Base-by-base conservation (phyloP, 2,329 filamentous ascomycete species). In the Aschersonia sp. region DNA sequence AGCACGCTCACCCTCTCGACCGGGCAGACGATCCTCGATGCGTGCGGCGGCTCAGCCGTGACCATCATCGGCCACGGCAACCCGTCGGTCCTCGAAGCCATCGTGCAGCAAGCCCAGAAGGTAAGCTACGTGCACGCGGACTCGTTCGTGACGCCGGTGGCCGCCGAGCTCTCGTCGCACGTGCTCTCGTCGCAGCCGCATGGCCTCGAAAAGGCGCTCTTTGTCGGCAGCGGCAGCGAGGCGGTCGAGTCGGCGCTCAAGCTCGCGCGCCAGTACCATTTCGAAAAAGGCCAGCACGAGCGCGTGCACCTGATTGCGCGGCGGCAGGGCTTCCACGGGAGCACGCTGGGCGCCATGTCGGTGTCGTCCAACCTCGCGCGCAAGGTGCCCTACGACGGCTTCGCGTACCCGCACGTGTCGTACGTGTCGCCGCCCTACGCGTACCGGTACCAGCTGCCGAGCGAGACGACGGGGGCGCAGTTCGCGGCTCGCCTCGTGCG, bases 61-160 rank as follows among this genome's bases (percentile, higher is more conserved):
- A 70, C 77, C 8, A 79, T 77, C 58, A 59, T 85, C 7, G 81
- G 81, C 12, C 78, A 83, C 56, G 73, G 72, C 33, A 70, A 80
- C 49, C 54, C 68, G 47, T 66, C 75, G 48, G 73, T 85, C 29
- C 67, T 66, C 31, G 61, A 70, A 14, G 78, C 78, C 1, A 69
- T 84, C 32, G 63, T 66, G 22, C 57, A 68, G 14, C 79, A 83
- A 54, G 64, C 79, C 57, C 63, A 68, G 47, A 63, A 50, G n/a
- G 52, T 58, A n/a, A 49, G 51, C 45, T 61, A 59, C 42, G 55
- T 56, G 6, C 58, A 61, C 51, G 59, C 57, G 3, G 50, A 51
- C 22, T 49, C 54, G 5, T 60, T 55, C 51, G 57, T 54, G 9
- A 56, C 56, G 1, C 12, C 50, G 4, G 53, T 52, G 0, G 56